Evolutionary conservation across 1,284 basidiomycete genomes (phyloP).

Genomic region (Ceratobasidium theobromae): DNA sequence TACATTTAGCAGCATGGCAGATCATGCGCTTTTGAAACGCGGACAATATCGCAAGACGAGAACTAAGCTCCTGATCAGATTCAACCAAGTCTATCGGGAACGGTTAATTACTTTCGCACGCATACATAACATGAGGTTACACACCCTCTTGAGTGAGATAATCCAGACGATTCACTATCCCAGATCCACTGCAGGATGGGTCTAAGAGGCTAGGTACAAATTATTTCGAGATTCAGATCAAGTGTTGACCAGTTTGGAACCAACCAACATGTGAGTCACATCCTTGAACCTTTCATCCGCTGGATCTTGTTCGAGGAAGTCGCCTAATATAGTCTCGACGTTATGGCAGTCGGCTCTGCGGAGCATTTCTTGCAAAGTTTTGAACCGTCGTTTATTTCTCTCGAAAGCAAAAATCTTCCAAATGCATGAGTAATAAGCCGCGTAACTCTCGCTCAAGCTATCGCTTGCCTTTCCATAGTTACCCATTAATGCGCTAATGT

Average conservation of each 20-base stretch:
- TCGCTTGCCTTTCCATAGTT: conserved; percentile 73
- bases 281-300: conserved; percentile 57
- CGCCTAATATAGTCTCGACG: conserved; percentile 66
- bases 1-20: conserved; percentile 92
- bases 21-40: conserved; percentile 92
- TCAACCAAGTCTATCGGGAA: conserved; percentile 43
- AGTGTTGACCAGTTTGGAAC: neutral
- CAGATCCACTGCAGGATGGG: conserved; percentile 91
- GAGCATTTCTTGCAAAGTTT: conserved; percentile 82
- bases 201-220: conserved; percentile 69
- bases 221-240: neutral
- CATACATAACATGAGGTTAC: conserved; percentile 30
- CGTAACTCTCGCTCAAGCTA: neutral
- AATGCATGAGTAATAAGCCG: neutral
- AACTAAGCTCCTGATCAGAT: conserved; percentile 54
- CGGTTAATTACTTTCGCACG: neutral
- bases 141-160: conserved; percentile 65
- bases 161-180: conserved; percentile 88
- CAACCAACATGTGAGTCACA: conserved; percentile 81
- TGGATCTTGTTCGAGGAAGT: conserved; percentile 79
- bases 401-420: conserved; percentile 82
- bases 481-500: conserved; percentile 84
- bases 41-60: conserved; percentile 78
- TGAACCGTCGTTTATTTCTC: conserved; percentile 73
- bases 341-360: conserved; percentile 77